phyloP scores from a whole-genome alignment of 2,329 filamentous ascomycete species.

The Emergomyces pasteurianus region DNA sequence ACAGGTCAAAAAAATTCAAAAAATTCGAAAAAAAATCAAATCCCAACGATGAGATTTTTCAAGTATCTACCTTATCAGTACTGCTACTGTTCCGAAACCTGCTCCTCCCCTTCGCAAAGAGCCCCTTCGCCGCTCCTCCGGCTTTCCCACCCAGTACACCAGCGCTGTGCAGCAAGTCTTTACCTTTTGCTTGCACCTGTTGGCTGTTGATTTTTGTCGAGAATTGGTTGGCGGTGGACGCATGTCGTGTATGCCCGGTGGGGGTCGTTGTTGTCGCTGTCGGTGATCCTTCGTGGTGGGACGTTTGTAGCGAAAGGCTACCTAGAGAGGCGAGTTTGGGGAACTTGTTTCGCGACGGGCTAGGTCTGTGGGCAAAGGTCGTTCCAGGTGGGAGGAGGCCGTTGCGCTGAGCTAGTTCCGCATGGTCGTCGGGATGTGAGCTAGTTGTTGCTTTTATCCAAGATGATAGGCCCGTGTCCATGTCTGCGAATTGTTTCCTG shows the following conservation, averaged over 20 bases:
- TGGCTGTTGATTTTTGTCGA: slow-evolving; percentile 39
- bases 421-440: slow-evolving; percentile 43
- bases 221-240: slow-evolving; percentile 24
- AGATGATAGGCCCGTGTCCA: slow-evolving; percentile 61
- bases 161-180: slow-evolving; percentile 76
- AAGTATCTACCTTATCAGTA: slow-evolving; percentile 75
- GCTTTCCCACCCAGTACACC: slow-evolving; percentile 58
- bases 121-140: slow-evolving; percentile 73
- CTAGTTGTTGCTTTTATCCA: slow-evolving; percentile 44
- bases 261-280: slow-evolving; percentile 20
- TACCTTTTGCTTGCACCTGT: slow-evolving; percentile 70
- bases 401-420: slow-evolving; percentile 30
- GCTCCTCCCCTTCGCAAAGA: slow-evolving; percentile 82
- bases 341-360: slow-evolving; percentile 27
- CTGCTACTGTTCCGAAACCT: slow-evolving; percentile 57
- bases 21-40: neutral
- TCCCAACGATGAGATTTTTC: slow-evolving; percentile 35
- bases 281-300: slow-evolving; percentile 21
- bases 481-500: slow-evolving; percentile 54
- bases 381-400: slow-evolving; percentile 20
- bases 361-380: slow-evolving; percentile 15
- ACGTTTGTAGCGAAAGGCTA: slow-evolving; percentile 16
- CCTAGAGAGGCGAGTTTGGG: slow-evolving; percentile 28
- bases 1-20: neutral
- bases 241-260: slow-evolving; percentile 22